Evolutionary conservation across 495 filamentous ascomycete species (phyloP), one percentile per base, ranked within the genome.

Genomic region (Bombardia bombarda): DNA sequence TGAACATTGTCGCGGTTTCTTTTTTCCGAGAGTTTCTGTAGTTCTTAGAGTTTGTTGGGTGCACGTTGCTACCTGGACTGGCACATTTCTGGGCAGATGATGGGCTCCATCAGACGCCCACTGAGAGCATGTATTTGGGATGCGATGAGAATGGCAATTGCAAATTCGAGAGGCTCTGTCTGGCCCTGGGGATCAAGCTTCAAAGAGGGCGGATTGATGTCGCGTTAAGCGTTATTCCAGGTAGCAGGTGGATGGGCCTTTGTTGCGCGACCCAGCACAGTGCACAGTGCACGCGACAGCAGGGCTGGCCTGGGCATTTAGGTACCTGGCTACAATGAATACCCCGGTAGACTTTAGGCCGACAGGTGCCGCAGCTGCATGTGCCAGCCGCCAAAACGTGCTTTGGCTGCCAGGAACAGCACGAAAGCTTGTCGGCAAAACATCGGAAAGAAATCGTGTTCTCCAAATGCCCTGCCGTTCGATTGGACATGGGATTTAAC

Each of bases 1-100:
- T 94, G 69, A 99, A 95, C 92, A 99, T 99, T 34, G 45, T 39
- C 34, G 25, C 14, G 22, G 17, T 17, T 28, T 20, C 19, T 48
- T 7, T 28, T n/a, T n/a, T n/a, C n/a, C n/a, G n/a, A n/a, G n/a
- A n/a, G n/a, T n/a, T n/a, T n/a, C n/a, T n/a, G n/a, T n/a, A n/a
- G n/a, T n/a, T n/a, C n/a, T n/a, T n/a, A n/a, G n/a, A n/a, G n/a
- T n/a, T n/a, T n/a, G n/a, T n/a, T n/a, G n/a, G n/a, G n/a, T n/a
- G n/a, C n/a, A n/a, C n/a, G n/a, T 28, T 10, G 26, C 47, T 45
- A 49, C 42, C 47, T 49, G 35, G 36, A 18, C 17, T 40, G 24
- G 23, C 38, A 42, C 26, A 47, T 42, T 23, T 37, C 17, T 32
- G 22, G 26, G 26, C 26, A 28, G 26, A 8, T 7, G 26, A 13